A percentile compares a stretch with the other conserved stretches of the same genome.
These are phyloP conservation scores for Hypericum perforatum DNA, from an alignment of 345 rosid species.

Conservation along the genomic window DNA sequence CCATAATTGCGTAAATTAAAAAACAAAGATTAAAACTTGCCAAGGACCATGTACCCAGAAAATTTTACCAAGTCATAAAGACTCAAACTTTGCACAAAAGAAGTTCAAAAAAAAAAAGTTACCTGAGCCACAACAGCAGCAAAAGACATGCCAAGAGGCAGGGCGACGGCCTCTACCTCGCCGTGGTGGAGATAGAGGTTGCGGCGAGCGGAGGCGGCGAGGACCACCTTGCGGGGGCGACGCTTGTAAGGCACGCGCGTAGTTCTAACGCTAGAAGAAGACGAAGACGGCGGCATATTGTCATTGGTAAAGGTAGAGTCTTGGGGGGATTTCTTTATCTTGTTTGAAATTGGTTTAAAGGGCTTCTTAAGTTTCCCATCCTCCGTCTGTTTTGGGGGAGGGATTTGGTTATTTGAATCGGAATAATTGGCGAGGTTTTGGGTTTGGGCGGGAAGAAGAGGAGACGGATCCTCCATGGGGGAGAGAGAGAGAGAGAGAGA, in stretches of 20 bases:
- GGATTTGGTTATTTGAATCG: conserved; percentile 7
- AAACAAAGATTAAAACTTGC: conserved; percentile 6
- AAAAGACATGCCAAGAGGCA: conserved; percentile 87
- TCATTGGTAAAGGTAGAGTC: conserved; percentile 27
- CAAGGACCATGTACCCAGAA: conserved; percentile 7
- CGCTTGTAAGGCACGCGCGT: conserved; percentile 24
- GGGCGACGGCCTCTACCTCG: conserved; percentile 55
- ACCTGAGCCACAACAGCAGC: conserved; percentile 88
- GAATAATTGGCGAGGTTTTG: conserved; percentile 18
- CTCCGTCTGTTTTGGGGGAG: conserved; percentile 1
- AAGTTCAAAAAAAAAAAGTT: background rate
- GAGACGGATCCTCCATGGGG: conserved; percentile 26
- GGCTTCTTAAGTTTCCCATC: background rate
- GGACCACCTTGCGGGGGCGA: conserved; percentile 24
- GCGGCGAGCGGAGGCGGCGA: conserved; percentile 24
- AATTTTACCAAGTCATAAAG: background rate
- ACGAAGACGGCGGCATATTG: conserved; percentile 18
- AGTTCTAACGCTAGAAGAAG: conserved; percentile 17
- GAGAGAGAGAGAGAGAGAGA: background rate
- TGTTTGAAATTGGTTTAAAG: conserved; percentile 8
- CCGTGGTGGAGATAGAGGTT: conserved; percentile 20
- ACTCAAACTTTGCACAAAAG: background rate
- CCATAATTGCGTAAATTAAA: conserved; percentile 3
- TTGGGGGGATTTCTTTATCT: conserved; percentile 19
- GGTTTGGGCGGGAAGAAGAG: conserved; percentile 10